phyloP scores from a whole-genome alignment of 495 filamentous ascomycete genomes.

The Tuber umbilicatum region DNA sequence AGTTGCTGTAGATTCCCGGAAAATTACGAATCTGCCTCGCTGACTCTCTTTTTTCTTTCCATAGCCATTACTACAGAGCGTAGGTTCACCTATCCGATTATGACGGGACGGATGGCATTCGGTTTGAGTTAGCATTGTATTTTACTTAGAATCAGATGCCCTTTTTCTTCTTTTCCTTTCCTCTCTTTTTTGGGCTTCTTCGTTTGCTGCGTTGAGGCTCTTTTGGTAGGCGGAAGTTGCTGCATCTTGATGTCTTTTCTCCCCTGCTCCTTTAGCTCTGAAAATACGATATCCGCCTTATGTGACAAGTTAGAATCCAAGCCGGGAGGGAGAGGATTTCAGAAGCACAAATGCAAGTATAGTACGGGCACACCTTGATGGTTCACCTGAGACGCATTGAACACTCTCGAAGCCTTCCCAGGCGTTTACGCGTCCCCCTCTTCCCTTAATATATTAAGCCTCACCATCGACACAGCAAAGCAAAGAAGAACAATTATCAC shows the following conservation, averaged over 20 bases:
- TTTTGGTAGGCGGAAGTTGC: background rate
- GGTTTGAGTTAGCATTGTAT: slow-evolving; percentile 36
- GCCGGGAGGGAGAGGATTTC: background rate
- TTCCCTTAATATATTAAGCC: background rate
- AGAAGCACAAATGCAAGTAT: background rate
- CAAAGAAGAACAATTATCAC: background rate
- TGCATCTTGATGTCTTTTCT: background rate
- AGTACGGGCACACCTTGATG: background rate
- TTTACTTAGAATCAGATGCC: slow-evolving; percentile 38
- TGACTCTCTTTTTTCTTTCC: slow-evolving; percentile 8
- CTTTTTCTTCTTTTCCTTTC: slow-evolving; percentile 15
- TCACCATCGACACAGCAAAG: background rate
- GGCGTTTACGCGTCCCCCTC: background rate
- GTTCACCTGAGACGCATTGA: background rate
- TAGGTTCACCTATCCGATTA: slow-evolving; percentile 9
- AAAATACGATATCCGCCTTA: background rate
- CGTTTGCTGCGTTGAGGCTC: background rate
- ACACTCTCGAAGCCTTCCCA: background rate
- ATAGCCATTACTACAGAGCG: slow-evolving; percentile 31
- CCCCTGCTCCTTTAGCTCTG: background rate
- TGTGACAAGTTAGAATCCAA: background rate
- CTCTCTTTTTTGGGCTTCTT: background rate
- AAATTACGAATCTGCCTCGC: background rate
- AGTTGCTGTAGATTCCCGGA: background rate
- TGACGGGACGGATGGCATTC: slow-evolving; percentile 11